A percentile compares a stretch with the other conserved stretches of the same genome.
Conservation (phyloP, 768 basidiomycete genomes). For the Hygrophorus russula region DNA sequence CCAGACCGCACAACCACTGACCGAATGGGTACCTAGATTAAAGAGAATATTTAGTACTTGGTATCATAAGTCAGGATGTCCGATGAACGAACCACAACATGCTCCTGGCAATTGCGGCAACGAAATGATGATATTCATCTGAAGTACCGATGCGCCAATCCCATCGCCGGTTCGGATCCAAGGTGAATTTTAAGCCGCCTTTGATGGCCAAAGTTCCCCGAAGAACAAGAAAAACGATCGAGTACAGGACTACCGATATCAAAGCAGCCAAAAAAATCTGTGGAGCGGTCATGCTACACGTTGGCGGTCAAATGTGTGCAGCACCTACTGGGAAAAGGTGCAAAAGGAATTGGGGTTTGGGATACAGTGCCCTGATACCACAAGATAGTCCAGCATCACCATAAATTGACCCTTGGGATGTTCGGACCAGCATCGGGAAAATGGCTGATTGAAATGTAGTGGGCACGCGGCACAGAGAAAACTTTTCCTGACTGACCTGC, state of each 20-base stretch:
- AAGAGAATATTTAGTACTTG: constrained; percentile 5
- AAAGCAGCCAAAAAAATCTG: constrained; percentile 53
- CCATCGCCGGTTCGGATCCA: constrained; percentile 37
- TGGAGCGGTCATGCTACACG: background rate
- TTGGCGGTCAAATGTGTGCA: background rate
- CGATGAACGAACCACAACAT: constrained; percentile 52
- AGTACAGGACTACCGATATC: constrained; percentile 44
- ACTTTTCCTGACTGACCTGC: constrained; percentile 29
- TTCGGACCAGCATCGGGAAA: constrained; percentile 21
- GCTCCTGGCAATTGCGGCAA: constrained; percentile 48
- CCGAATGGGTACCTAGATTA: constrained; percentile 48
- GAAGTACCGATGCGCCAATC: constrained; percentile 19
- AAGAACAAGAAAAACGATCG: constrained; percentile 49
- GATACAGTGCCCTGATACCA: constrained; percentile 31
- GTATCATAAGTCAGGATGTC: constrained; percentile 1
- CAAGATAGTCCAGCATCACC: constrained; percentile 43
- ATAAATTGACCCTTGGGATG: constrained; percentile 30
- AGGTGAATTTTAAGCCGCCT: constrained; percentile 37
- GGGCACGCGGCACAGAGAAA: constrained; percentile 2
- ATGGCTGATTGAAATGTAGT: constrained; percentile 17
- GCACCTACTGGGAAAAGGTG: constrained; percentile 50
- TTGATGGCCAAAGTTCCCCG: constrained; percentile 43
- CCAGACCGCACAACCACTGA: constrained; percentile 18
- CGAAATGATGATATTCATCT: constrained; percentile 49
- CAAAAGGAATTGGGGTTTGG: constrained; percentile 35